Percentiles rank a stretch among this genome's conserved stretches.
These are phyloP conservation scores for Talaromyces sp. DNA, from an alignment of 2,329 filamentous ascomycete species.

Conservation along the genomic window DNA sequence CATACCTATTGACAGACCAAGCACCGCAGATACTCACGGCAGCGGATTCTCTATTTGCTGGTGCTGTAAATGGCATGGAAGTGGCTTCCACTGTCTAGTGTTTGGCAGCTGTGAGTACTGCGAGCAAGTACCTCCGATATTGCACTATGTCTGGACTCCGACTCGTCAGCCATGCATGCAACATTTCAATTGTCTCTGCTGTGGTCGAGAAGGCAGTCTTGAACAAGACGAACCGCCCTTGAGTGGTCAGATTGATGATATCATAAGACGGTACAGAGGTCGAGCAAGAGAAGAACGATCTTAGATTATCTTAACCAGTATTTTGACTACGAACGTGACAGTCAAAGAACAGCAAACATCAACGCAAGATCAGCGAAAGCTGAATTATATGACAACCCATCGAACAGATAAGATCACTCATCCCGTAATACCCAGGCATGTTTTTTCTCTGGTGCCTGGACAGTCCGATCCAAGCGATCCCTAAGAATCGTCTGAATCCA, in stretches of 20 bases:
- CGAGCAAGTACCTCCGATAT: neutral
- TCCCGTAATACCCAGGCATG: constrained; percentile 18
- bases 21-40: neutral
- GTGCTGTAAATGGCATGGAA: constrained; percentile 16
- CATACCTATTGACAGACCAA: constrained; percentile 6
- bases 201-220: constrained; percentile 11
- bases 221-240: neutral
- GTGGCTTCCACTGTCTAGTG: constrained; percentile 8
- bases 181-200: constrained; percentile 9
- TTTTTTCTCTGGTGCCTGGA: constrained; percentile 21
- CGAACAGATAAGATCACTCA: neutral
- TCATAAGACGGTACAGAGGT: constrained; percentile 10
- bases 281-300: neutral
- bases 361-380: neutral
- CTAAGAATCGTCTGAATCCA: constrained; percentile 62
- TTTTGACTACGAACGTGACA: neutral
- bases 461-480: constrained; percentile 33
- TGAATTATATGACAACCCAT: neutral
- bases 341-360: neutral
- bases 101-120: constrained; percentile 17
- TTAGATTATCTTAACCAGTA: neutral
- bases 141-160: constrained; percentile 18
- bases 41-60: constrained; percentile 11
- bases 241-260: constrained; percentile 15
- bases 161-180: constrained; percentile 15